Conservation (phyloP, 257 asterid species). For the Nicotiana otophora region DNA sequence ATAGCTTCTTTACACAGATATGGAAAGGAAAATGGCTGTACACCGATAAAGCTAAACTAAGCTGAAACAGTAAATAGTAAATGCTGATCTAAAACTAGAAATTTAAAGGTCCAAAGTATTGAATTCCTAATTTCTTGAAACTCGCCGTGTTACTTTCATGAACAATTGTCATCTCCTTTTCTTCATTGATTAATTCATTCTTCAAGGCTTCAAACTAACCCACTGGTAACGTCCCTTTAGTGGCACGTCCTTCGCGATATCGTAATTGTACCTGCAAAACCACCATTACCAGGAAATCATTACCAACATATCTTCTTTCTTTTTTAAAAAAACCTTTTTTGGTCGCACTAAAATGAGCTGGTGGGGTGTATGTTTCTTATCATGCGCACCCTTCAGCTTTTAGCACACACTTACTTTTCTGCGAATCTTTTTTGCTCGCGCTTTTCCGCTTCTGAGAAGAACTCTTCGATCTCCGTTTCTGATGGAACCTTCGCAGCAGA, state of each 20-base stretch:
- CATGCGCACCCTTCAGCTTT: neutral
- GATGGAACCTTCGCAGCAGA: constrained; percentile 37
- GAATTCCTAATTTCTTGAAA: constrained; percentile 30
- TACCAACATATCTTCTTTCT: neutral
- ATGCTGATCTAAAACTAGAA: constrained; percentile 9
- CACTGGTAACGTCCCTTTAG: constrained; percentile 23
- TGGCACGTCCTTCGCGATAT: constrained; percentile 19
- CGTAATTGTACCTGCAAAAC: constrained; percentile 25
- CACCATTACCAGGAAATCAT: constrained; percentile 5
- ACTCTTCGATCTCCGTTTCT: constrained; percentile 66
- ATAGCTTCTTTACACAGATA: constrained; percentile 35
- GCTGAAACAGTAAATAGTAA: constrained; percentile 19
- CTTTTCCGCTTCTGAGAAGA: constrained; percentile 72
- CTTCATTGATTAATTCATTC: neutral
- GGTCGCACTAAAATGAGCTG: neutral
- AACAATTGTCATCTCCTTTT: constrained; percentile 5
- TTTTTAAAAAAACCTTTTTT: neutral
- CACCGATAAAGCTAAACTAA: constrained; percentile 25
- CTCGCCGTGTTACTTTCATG: neutral
- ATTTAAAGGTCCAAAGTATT: constrained; percentile 5
- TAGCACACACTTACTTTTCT: constrained; percentile 57
- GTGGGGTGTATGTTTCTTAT: neutral
- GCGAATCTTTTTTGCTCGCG: constrained; percentile 54
- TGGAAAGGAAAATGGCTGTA: constrained; percentile 34
- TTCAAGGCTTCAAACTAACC: constrained; percentile 39